Percentiles rank a stretch among this genome's conserved stretches.
phyloP scores from a whole-genome alignment of 169 alveolate species.

The Fabrea salina region DNA sequence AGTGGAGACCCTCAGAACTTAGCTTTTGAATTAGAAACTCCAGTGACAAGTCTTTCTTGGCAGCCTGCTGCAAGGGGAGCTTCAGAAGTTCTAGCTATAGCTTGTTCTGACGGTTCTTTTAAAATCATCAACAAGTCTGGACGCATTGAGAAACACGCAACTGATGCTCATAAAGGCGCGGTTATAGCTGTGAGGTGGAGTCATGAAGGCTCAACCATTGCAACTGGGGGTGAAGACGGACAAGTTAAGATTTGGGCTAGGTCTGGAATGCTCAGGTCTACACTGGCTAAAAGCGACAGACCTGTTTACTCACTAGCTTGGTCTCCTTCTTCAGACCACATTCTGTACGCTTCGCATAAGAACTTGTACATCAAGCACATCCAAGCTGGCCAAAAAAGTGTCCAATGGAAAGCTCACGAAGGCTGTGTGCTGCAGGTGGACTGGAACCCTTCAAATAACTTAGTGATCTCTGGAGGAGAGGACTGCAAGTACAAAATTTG shows the following conservation, averaged over 20 bases:
- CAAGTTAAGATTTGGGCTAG: slow-evolving; percentile 77
- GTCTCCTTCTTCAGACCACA: slow-evolving; percentile 76
- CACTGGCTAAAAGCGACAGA: slow-evolving; percentile 59
- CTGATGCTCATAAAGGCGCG: slow-evolving; percentile 68
- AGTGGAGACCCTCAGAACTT: slow-evolving; percentile 53
- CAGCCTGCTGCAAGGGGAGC: slow-evolving; percentile 53
- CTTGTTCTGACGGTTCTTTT: slow-evolving; percentile 62
- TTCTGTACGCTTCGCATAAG: slow-evolving; percentile 68
- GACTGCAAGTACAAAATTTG: slow-evolving; percentile 85
- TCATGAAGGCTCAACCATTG: slow-evolving; percentile 79
- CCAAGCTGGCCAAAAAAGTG: slow-evolving; percentile 65
- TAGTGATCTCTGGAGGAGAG: slow-evolving; percentile 76
- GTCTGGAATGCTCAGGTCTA: slow-evolving; percentile 79
- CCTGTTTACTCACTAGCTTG: slow-evolving; percentile 75
- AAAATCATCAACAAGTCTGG: slow-evolving; percentile 54
- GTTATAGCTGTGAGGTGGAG: slow-evolving; percentile 78
- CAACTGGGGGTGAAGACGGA: slow-evolving; percentile 88
- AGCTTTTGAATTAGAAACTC: slow-evolving; percentile 38
- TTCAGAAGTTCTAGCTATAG: slow-evolving; percentile 60
- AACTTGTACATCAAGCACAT: slow-evolving; percentile 66
- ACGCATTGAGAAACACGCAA: slow-evolving; percentile 54
- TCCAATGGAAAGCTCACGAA: slow-evolving; percentile 86
- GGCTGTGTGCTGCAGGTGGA: slow-evolving; percentile 76
- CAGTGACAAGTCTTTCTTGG: slow-evolving; percentile 63
- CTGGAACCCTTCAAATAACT: slow-evolving; percentile 79